phyloP scores from a whole-genome alignment of 2,329 filamentous ascomycete species.

The Claviceps citrina region DNA sequence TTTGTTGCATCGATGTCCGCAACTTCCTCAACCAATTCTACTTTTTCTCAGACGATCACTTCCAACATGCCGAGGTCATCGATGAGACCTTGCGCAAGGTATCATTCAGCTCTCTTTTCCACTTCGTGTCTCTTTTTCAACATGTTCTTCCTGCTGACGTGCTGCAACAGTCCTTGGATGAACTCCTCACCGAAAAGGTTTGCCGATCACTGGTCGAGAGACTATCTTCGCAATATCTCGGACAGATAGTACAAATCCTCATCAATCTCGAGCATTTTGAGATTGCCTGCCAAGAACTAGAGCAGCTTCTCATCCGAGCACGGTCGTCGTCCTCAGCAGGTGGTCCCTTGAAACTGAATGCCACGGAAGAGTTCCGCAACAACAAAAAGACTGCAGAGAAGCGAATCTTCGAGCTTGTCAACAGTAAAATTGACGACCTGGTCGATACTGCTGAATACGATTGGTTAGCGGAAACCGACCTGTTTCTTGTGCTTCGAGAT shows the following conservation, averaged over 20 bases:
- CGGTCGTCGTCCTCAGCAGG: constrained; percentile 69
- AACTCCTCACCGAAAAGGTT: constrained; percentile 83
- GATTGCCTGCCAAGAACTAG: constrained; percentile 76
- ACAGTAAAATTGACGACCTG: constrained; percentile 95
- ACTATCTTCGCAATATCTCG: constrained; percentile 80
- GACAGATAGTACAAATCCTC: constrained; percentile 94
- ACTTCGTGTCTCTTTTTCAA: not conserved
- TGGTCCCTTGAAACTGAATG: constrained; percentile 62
- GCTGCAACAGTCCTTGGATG: constrained; percentile 60
- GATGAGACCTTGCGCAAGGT: constrained; percentile 78
- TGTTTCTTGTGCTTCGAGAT: not conserved
- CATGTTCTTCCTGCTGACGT: not conserved
- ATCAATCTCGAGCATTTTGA: constrained; percentile 98
- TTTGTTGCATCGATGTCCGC: constrained; percentile 94
- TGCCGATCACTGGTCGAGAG: constrained; percentile 80
- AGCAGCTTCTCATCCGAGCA: constrained; percentile 70
- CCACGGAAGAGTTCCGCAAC: constrained; percentile 71
- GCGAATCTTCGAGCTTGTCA: constrained; percentile 94
- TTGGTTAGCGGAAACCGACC: constrained; percentile 38
- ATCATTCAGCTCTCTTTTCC: constrained; percentile 7
- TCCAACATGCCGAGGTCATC: constrained; percentile 76
- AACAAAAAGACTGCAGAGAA: constrained; percentile 96
- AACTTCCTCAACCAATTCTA: constrained; percentile 98
- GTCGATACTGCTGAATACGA: constrained; percentile 96
- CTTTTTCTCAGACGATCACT: constrained; percentile 92